These are phyloP conservation scores for Mucor racemosus DNA, from an alignment of 371 early-diverging fungal species.

Conservation along the genomic window DNA sequence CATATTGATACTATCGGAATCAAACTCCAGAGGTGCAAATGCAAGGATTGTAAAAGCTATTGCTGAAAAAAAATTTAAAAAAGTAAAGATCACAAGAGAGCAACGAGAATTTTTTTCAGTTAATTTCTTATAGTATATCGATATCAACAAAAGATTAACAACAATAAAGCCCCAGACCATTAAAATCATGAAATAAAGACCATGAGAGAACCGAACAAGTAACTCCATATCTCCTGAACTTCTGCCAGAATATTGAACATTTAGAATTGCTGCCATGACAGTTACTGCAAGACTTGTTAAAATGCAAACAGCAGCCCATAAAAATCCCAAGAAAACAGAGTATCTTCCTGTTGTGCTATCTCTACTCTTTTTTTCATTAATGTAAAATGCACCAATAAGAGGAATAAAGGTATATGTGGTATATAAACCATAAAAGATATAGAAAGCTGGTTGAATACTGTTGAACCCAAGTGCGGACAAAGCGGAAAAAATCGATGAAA, in stretches of 20 bases:
- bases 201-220: background rate
- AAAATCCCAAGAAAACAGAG: background rate
- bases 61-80: background rate
- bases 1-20: background rate
- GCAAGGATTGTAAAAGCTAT: background rate
- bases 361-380: background rate
- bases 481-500: background rate
- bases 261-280: background rate
- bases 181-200: background rate
- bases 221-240: background rate
- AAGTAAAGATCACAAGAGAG: background rate
- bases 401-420: background rate
- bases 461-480: background rate
- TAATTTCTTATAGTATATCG: background rate
- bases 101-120: background rate
- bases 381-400: background rate
- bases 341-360: background rate
- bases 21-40: background rate
- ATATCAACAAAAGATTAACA: background rate
- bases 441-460: background rate
- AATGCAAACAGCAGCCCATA: background rate
- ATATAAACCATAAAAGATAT: background rate
- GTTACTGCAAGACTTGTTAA: background rate
- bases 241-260: background rate
- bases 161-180: background rate